phyloP scores from a whole-genome alignment of 2,329 filamentous ascomycete species.

The Aureobasidium namibiae region DNA sequence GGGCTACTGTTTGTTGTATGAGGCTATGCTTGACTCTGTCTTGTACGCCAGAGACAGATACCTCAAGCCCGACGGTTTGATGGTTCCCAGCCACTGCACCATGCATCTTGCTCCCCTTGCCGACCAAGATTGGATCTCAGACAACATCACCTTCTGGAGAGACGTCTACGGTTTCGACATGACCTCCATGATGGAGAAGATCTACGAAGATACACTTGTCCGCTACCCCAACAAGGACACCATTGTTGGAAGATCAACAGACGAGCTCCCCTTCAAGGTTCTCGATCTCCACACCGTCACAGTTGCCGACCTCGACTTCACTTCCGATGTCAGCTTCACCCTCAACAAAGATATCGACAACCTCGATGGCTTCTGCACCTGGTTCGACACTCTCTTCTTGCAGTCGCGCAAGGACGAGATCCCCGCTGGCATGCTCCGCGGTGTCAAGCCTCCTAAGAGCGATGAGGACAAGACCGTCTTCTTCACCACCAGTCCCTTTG shows the following conservation, averaged over 20 bases:
- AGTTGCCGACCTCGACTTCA: conserved; percentile 67
- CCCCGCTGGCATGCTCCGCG: conserved; percentile 36
- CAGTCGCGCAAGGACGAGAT: conserved; percentile 43
- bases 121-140: conserved; percentile 67
- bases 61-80: conserved; percentile 67
- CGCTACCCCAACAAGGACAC: conserved; percentile 32
- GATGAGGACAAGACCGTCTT: conserved; percentile 58
- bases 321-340: conserved; percentile 55
- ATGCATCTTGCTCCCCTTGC: conserved; percentile 74
- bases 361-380: conserved; percentile 81
- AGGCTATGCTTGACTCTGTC: conserved; percentile 92
- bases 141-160: conserved; percentile 78
- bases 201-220: conserved; percentile 59
- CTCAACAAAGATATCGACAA: conserved; percentile 55
- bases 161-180: conserved; percentile 94
- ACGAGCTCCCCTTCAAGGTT: conserved; percentile 58
- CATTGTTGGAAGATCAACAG: conserved; percentile 42
- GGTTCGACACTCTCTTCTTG: conserved; percentile 92
- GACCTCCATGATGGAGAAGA: conserved; percentile 76
- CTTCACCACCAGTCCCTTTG: conserved; percentile 78
- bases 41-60: conserved; percentile 83
- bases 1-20: conserved; percentile 88
- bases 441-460: conserved; percentile 45
- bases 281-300: conserved; percentile 69
- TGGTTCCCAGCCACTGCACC: conserved; percentile 79